phyloP scores from a whole-genome alignment of 176 grass and related monocot species.

The Oryza nivara region DNA sequence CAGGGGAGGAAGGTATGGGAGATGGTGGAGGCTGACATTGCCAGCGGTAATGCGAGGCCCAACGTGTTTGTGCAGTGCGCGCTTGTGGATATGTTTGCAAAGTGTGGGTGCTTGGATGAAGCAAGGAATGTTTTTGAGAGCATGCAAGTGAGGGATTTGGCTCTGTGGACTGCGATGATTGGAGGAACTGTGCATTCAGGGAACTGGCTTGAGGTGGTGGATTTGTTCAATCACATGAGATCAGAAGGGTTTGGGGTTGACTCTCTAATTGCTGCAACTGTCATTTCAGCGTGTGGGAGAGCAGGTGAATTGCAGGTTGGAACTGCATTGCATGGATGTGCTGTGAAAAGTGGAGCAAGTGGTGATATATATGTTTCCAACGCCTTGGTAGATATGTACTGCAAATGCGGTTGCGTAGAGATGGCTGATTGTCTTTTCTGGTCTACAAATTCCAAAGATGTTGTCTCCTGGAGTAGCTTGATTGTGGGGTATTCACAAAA shows the following conservation, averaged over 20 bases:
- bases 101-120: constrained; percentile 56
- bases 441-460: constrained; percentile 48
- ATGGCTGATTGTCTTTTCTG: constrained; percentile 43
- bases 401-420: constrained; percentile 49
- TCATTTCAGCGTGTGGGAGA: constrained; percentile 56
- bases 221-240: constrained; percentile 44
- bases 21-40: constrained; percentile 3
- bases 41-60: neutral
- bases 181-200: constrained; percentile 37
- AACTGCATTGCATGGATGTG: constrained; percentile 53
- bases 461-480: constrained; percentile 69
- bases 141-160: constrained; percentile 53
- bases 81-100: constrained; percentile 66
- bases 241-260: constrained; percentile 45
- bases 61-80: constrained; percentile 64
- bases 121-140: constrained; percentile 55
- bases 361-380: constrained; percentile 53
- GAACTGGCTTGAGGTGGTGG: constrained; percentile 49
- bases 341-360: constrained; percentile 34
- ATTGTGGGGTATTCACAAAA: constrained; percentile 61
- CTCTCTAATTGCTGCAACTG: constrained; percentile 58
- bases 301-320: constrained; percentile 36
- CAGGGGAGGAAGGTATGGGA: constrained; percentile 39
- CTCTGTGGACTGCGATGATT: constrained; percentile 56
- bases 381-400: constrained; percentile 71